phyloP scores from a whole-genome alignment of 306 rosid genomes.

The Prunus dulcis region DNA sequence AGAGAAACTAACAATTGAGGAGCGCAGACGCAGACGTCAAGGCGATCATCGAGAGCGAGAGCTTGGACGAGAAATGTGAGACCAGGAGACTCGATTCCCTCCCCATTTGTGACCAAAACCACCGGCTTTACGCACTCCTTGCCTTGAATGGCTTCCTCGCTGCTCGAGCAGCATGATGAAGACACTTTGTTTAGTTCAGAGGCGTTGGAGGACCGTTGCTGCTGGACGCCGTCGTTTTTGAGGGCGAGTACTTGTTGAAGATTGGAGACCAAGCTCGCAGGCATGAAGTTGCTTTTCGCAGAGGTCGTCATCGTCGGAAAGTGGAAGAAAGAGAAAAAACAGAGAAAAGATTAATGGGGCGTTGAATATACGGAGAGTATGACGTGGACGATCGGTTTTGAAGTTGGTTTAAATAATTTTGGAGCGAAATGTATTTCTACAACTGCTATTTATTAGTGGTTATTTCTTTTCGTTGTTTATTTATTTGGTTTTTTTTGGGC shows the following conservation, averaged over 20 bases:
- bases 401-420: background rate
- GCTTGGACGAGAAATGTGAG: constrained; percentile 45
- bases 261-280: constrained; percentile 46
- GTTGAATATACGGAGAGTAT: too few species aligned
- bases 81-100: constrained; percentile 48
- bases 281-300: constrained; percentile 29
- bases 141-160: background rate
- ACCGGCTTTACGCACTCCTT: constrained; percentile 29
- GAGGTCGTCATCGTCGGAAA: background rate
- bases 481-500: too few species aligned
- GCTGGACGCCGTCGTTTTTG: constrained; percentile 12
- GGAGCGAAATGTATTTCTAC: background rate
- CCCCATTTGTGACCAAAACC: constrained; percentile 45
- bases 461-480: background rate
- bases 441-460: too few species aligned
- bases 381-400: background rate
- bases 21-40: constrained; percentile 46
- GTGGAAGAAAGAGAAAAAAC: background rate
- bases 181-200: constrained; percentile 19
- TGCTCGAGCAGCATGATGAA: background rate
- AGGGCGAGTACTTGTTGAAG: constrained; percentile 44
- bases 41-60: constrained; percentile 30
- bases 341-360: background rate
- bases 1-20: constrained; percentile 39
- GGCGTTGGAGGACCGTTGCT: constrained; percentile 11